Conservation (phyloP, 225 moss, liverwort and hornwort species). For the Sphagnum contortum region DNA sequence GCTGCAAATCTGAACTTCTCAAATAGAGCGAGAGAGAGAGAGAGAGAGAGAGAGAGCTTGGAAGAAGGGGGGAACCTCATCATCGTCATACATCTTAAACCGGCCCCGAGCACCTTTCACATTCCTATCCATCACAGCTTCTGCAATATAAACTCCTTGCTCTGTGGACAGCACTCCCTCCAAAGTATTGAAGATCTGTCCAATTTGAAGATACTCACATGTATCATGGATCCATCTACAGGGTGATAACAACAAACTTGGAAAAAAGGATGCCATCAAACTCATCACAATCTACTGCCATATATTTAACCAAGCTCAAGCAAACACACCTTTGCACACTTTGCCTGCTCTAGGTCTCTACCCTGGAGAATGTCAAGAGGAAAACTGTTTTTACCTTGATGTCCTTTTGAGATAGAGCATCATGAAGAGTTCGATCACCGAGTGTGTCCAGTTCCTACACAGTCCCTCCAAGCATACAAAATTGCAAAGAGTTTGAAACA, state of each 20-base stretch:
- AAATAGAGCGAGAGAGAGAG: too few species aligned
- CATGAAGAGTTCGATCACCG: conserved; percentile 64
- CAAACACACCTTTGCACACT: too few species aligned
- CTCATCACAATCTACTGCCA: too few species aligned
- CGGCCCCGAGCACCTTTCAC: conserved; percentile 77
- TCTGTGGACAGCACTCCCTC: conserved; percentile 68
- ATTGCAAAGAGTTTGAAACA: background rate
- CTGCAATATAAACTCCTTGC: conserved; percentile 90
- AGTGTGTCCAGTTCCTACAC: conserved; percentile 66
- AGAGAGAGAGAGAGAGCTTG: too few species aligned
- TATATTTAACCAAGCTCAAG: too few species aligned
- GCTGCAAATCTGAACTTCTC: too few species aligned
- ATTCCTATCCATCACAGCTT: conserved; percentile 80
- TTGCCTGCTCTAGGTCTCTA: too few species aligned
- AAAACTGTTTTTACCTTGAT: conserved; percentile 47
- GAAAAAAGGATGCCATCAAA: too few species aligned
- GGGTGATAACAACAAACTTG: background rate
- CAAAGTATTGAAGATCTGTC: conserved; percentile 71
- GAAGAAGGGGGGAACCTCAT: conserved; percentile 19
- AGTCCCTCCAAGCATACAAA: background rate
- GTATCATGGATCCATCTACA: background rate
- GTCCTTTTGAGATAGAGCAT: conserved; percentile 60
- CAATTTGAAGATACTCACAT: background rate
- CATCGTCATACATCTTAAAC: conserved; percentile 93
- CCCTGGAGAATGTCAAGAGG: too few species aligned